A percentile compares a stretch with the other conserved stretches of the same genome.
These are phyloP conservation scores for Cudoniella acicularis DNA, from an alignment of 495 filamentous ascomycete genomes.

Conservation along the genomic window DNA sequence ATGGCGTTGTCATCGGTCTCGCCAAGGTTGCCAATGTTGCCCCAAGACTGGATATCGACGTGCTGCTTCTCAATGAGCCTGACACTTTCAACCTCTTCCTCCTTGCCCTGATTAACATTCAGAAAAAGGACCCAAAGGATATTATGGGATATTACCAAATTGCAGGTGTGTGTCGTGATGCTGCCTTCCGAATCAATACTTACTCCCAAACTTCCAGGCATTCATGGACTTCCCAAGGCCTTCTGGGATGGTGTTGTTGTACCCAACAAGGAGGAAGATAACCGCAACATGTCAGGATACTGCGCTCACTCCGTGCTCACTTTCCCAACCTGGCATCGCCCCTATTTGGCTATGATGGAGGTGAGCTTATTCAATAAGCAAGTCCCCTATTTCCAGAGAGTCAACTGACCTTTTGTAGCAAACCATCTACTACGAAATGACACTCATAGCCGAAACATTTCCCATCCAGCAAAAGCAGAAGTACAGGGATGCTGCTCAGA, in stretches of 20 bases:
- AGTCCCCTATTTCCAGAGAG: background rate
- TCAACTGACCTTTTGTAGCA: background rate
- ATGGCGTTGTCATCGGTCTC: background rate
- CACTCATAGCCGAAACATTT: background rate
- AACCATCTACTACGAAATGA: background rate
- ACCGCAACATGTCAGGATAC: constrained; percentile 20
- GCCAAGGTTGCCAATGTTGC: background rate
- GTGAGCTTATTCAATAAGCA: background rate
- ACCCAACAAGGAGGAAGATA: background rate
- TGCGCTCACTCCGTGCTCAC: constrained; percentile 38
- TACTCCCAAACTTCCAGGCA: background rate
- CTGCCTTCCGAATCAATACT: background rate
- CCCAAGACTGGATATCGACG: constrained; percentile 1
- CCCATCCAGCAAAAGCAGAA: background rate
- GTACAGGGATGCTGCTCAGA: background rate
- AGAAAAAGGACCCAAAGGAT: background rate
- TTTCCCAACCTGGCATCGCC: constrained; percentile 44
- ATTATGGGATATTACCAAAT: background rate
- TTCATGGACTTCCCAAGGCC: background rate
- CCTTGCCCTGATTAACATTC: background rate
- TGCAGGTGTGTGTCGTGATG: background rate
- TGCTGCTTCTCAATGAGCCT: background rate
- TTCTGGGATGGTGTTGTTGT: background rate
- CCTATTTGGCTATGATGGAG: constrained; percentile 28
- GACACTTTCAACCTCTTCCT: background rate